Evolutionary conservation across 352 stramenopile genomes (phyloP).

Genomic region (Lagenidium sp.): DNA sequence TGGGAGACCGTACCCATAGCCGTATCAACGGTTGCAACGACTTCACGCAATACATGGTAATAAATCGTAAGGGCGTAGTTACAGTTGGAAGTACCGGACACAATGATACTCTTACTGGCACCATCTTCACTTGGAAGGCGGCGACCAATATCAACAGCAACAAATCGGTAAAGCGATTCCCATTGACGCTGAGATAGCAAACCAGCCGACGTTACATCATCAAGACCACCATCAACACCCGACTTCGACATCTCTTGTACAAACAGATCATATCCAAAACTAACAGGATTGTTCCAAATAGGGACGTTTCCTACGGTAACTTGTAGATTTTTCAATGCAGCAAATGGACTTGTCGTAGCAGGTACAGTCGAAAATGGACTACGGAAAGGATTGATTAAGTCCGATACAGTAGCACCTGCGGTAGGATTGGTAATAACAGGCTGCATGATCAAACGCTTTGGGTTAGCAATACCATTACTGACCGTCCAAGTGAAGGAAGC

Average conservation of each 20-base stretch:
- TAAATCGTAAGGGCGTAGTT: slow-evolving; percentile 11
- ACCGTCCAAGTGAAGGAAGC: slow-evolving; percentile 6
- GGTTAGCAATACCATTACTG: slow-evolving; percentile 9
- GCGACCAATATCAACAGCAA: slow-evolving; percentile 19
- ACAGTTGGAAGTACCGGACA: slow-evolving; percentile 12
- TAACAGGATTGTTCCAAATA: slow-evolving; percentile 10
- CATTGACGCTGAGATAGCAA: slow-evolving; percentile 12
- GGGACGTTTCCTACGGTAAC: slow-evolving; percentile 15
- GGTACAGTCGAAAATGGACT: slow-evolving; percentile 13
- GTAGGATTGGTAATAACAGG: slow-evolving; percentile 12
- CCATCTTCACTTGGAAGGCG: slow-evolving; percentile 16
- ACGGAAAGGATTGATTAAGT: slow-evolving; percentile 13
- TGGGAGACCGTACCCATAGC: slow-evolving; percentile 15
- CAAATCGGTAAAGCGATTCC: slow-evolving; percentile 15
- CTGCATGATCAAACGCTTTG: slow-evolving; percentile 11
- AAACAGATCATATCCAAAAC: slow-evolving; percentile 19
- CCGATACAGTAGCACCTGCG: slow-evolving; percentile 3
- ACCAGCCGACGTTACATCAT: slow-evolving; percentile 8
- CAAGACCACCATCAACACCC: slow-evolving; percentile 14
- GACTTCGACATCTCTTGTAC: slow-evolving; percentile 17
- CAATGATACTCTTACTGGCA: slow-evolving; percentile 12
- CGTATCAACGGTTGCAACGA: slow-evolving; percentile 14
- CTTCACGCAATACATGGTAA: slow-evolving; percentile 15
- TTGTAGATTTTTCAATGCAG: slow-evolving; percentile 12
- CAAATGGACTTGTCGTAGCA: slow-evolving; percentile 12